Evolutionary conservation across 148 eudicot genomes (phyloP).

Genomic region (Drosera capensis): DNA sequence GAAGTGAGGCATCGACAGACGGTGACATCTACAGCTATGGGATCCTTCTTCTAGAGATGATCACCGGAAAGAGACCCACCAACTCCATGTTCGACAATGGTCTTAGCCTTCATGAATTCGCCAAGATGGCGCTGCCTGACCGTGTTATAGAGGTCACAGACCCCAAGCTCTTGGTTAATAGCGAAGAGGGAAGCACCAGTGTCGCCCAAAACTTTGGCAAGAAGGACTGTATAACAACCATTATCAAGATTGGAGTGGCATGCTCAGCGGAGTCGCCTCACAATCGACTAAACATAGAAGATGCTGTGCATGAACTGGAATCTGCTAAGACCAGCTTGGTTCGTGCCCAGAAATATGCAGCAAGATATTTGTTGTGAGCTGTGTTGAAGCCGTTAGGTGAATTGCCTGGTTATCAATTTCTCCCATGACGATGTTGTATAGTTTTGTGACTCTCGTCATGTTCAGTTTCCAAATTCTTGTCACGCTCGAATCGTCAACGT

Average conservation of each 20-base stretch:
- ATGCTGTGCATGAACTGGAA: neutral
- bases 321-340: too few species aligned
- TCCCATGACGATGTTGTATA: too few species aligned
- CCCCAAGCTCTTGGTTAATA: neutral
- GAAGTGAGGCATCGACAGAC: neutral
- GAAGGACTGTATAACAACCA: neutral
- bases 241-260: constrained; percentile 4
- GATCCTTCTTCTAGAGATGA: constrained; percentile 4
- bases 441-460: too few species aligned
- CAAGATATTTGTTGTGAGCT: too few species aligned
- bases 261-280: constrained; percentile 4
- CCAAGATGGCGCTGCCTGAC: neutral
- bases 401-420: too few species aligned
- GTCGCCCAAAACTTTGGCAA: too few species aligned
- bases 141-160: neutral
- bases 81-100: neutral
- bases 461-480: too few species aligned
- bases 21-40: constrained; percentile 4
- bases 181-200: neutral
- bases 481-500: too few species aligned
- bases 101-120: constrained; percentile 4
- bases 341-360: too few species aligned
- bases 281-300: constrained; percentile 1
- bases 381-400: too few species aligned
- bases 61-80: constrained; percentile 1